Base-by-base conservation (phyloP, 805 yeast genomes). In the Monosporozyma servazzii region DNA sequence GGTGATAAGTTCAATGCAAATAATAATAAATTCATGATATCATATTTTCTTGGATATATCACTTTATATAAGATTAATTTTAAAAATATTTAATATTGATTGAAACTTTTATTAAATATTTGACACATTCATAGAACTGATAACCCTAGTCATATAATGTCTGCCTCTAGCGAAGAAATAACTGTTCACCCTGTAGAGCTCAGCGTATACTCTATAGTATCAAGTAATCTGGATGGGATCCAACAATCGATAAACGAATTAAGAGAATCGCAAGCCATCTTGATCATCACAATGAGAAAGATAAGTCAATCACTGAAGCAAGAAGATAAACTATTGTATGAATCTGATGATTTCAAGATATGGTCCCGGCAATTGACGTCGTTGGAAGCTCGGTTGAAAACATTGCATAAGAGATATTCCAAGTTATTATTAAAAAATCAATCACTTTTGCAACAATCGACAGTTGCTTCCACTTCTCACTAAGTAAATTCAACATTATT, bases 181-280 rank as follows among this genome's bases (percentile, higher is more conserved):
- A 54, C 56, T 3, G 61, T 66, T 4, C 69, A 65, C 48, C 65
- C 66, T 1, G 61, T 65, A 2, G 70, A 66, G 44, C 52, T 66
- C 41, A 56, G 64, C 48, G 66, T 62, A 0, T 65, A 64, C 45
- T 62, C 69, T 2, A 44, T 63, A 2, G 48, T 66, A 5, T 64
- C 68, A 3, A 57, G 58, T 2, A 63, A 66, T 45, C 48, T 66
- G 29, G 70, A 66, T 53, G 65, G 63, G 8, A 53, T 66, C 4
- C 61, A 63, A 36, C 63, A 63, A 27, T 61, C 68, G 2, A 63
- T 66, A 18, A 62, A 60, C 46, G 64, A 63, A 21, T 48, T 65
- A 48, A 51, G 70, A 43, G 66, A 61, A 53, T 64, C 68, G 3
- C 69, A 66, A 49, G 68, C 68, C 2, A 48, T 64, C 17, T 52